Conservation (phyloP, 2,329 filamentous ascomycete genomes). For the Pseudocercospora cruenta region DNA sequence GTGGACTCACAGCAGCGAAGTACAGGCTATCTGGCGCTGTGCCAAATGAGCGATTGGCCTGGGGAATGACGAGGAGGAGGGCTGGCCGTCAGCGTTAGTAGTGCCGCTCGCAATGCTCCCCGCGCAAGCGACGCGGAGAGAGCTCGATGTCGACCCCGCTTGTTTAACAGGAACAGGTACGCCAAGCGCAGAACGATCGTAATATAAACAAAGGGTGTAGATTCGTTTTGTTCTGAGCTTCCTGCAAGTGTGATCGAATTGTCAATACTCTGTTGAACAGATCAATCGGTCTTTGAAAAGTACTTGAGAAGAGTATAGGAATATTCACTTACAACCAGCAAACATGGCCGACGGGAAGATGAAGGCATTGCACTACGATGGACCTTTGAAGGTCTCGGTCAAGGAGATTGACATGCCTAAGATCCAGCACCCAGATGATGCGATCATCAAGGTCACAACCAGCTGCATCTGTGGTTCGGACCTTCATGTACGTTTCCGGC, state of each 20-base stretch:
- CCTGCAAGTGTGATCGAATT: neutral
- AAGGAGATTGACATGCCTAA: constrained; percentile 62
- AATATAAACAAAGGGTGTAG: neutral
- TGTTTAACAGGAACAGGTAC: neutral
- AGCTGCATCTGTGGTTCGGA: constrained; percentile 49
- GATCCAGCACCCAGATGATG: constrained; percentile 66
- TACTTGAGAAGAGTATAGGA: neutral
- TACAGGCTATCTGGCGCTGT: neutral
- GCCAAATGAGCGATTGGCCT: neutral
- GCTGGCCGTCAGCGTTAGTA: neutral
- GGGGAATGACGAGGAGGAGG: neutral
- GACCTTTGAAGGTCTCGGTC: constrained; percentile 63
- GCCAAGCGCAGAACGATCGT: neutral
- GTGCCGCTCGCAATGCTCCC: neutral
- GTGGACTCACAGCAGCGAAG: neutral
- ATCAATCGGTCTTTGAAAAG: too few relatives aligned
- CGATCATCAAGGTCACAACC: constrained; percentile 68
- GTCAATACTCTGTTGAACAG: neutral
- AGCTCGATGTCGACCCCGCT: neutral
- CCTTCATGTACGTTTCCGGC: constrained; percentile 37
- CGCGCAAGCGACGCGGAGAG: neutral
- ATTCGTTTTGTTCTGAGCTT: neutral
- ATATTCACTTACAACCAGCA: neutral
- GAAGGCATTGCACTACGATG: constrained; percentile 67
- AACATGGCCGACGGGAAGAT: constrained; percentile 43